Percentiles rank a stretch among this genome's conserved stretches.
phyloP scores from a whole-genome alignment of 352 stramenopile genomes.

The Pythium plurisporium region DNA sequence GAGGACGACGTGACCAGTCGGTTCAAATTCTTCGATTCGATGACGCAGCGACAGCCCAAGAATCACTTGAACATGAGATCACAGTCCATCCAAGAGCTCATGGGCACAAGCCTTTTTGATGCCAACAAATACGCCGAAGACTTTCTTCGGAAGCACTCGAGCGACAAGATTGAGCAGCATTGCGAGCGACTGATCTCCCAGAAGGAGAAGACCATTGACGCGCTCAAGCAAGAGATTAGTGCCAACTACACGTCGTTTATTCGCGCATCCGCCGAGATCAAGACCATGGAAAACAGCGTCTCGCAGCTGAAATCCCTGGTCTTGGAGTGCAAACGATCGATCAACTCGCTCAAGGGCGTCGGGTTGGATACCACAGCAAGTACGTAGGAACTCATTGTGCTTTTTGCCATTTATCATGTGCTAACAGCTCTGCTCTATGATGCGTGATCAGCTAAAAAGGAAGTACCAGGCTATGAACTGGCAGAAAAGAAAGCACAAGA shows the following conservation, averaged over 20 bases:
- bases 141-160: slow-evolving; percentile 71
- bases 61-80: slow-evolving; percentile 64
- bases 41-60: slow-evolving; percentile 46
- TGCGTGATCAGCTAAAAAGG: slow-evolving; percentile 29
- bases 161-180: slow-evolving; percentile 70
- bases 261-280: slow-evolving; percentile 61
- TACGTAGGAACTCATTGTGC: slow-evolving; percentile 11
- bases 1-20: slow-evolving; percentile 38
- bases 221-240: slow-evolving; percentile 80
- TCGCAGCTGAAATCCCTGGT: slow-evolving; percentile 74
- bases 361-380: slow-evolving; percentile 40
- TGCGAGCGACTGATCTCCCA: slow-evolving; percentile 69
- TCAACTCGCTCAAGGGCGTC: slow-evolving; percentile 49
- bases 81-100: slow-evolving; percentile 75
- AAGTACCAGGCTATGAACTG: slow-evolving; percentile 31
- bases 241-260: slow-evolving; percentile 83
- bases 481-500: slow-evolving; percentile 47
- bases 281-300: slow-evolving; percentile 83
- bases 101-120: slow-evolving; percentile 65
- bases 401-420: neutral
- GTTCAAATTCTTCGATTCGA: slow-evolving; percentile 61
- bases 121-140: slow-evolving; percentile 71
- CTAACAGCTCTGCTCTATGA: neutral
- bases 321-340: slow-evolving; percentile 68
- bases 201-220: slow-evolving; percentile 83